A percentile compares a stretch with the other conserved stretches of the same genome.
phyloP scores from a whole-genome alignment of 345 rosid species.

The Hibiscus trionum region DNA sequence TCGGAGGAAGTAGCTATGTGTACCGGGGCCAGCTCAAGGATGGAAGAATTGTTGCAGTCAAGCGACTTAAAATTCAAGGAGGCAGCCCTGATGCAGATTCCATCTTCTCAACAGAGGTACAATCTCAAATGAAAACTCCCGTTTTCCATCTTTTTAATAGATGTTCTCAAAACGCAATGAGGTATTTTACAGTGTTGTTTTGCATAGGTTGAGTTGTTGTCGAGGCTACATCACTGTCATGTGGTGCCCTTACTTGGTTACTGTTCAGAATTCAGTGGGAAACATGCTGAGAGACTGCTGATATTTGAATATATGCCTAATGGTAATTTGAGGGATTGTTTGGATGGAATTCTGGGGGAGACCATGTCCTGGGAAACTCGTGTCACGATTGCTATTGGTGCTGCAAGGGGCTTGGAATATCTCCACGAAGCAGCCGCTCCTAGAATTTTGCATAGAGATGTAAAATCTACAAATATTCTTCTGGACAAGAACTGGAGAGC shows the following conservation, averaged over 20 bases:
- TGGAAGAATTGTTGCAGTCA: constrained; percentile 77
- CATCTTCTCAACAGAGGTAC: constrained; percentile 70
- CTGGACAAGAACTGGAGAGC: constrained; percentile 81
- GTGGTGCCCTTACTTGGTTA: constrained; percentile 91
- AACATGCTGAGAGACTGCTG: constrained; percentile 70
- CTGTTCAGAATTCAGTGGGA: constrained; percentile 75
- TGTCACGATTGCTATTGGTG: constrained; percentile 80
- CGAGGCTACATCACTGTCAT: constrained; percentile 88
- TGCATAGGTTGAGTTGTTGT: constrained; percentile 66
- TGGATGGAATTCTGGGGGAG: constrained; percentile 60
- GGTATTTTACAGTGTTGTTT: constrained; percentile 12
- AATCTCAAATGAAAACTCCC: background rate
- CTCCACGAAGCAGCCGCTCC: constrained; percentile 99
- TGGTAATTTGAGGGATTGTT: constrained; percentile 78
- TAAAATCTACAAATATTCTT: constrained; percentile 91
- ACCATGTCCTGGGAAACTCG: constrained; percentile 76
- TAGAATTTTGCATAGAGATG: constrained; percentile 91
- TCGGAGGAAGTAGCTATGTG: constrained; percentile 86
- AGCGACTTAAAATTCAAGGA: constrained; percentile 56
- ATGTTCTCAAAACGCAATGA: background rate
- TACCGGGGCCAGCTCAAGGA: constrained; percentile 79
- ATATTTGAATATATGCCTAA: constrained; percentile 79
- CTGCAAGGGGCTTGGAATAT: constrained; percentile 95
- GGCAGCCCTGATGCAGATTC: constrained; percentile 63
- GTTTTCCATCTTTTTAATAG: background rate